phyloP scores from a whole-genome alignment of 495 filamentous ascomycete species.

The Acidomyces sp. region DNA sequence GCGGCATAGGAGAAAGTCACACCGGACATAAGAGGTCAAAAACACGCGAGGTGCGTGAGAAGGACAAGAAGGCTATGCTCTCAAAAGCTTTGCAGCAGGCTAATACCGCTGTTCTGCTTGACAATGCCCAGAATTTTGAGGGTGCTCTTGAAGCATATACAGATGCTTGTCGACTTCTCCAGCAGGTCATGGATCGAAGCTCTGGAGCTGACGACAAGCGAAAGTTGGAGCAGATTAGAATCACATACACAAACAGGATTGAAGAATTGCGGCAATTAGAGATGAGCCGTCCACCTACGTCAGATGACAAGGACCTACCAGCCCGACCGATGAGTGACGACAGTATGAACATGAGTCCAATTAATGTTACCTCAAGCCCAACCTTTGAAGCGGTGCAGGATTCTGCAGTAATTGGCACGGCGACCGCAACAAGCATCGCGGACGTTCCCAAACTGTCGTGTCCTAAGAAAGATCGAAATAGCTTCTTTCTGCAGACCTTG shows the following conservation, averaged over 20 bases:
- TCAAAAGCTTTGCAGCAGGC: constrained; percentile 88
- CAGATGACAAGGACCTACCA: constrained; percentile 38
- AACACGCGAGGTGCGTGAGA: constrained; percentile 26
- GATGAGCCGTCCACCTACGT: constrained; percentile 27
- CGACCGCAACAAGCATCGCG: constrained; percentile 33
- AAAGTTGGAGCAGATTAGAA: constrained; percentile 78
- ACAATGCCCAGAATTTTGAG: constrained; percentile 88
- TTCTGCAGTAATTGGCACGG: constrained; percentile 35
- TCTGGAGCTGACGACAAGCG: constrained; percentile 67
- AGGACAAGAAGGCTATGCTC: constrained; percentile 70
- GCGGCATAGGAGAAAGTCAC: constrained; percentile 1
- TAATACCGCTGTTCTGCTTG: constrained; percentile 84
- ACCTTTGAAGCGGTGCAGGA: constrained; percentile 12
- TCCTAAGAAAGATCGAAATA: constrained; percentile 3
- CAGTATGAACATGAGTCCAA: constrained; percentile 22
- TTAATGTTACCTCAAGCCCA: not conserved
- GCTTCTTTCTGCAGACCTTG: constrained; percentile 26
- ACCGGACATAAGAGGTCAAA: constrained; percentile 6
- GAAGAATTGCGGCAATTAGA: constrained; percentile 64
- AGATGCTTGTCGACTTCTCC: constrained; percentile 74
- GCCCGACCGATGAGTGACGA: constrained; percentile 62
- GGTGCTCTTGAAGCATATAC: constrained; percentile 83
- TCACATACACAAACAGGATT: constrained; percentile 80
- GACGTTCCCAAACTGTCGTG: constrained; percentile 26
- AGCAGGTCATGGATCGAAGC: constrained; percentile 74